These are phyloP conservation scores for Kwoniella sp. DNA, from an alignment of 768 basidiomycete genomes.

Conservation along the genomic window DNA sequence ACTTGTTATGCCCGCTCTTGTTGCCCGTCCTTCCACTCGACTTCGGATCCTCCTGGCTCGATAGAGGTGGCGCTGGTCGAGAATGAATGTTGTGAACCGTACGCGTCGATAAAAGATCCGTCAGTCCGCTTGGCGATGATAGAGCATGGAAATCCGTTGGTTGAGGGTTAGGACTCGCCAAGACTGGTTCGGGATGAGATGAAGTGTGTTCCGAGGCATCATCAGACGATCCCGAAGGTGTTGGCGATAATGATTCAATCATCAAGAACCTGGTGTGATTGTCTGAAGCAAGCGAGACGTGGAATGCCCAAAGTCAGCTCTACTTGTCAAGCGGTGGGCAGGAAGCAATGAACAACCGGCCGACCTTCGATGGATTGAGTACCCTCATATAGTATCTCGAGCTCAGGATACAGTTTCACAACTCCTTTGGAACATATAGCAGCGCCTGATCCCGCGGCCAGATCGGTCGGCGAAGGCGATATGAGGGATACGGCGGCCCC, in stretches of 20 bases:
- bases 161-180: not conserved
- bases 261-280: constrained; percentile 54
- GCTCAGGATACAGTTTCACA: constrained; percentile 19
- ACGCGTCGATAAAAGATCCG: not conserved
- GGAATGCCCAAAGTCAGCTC: not conserved
- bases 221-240: no score
- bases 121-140: constrained; percentile 1
- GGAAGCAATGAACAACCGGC: constrained; percentile 11
- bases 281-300: constrained; percentile 27
- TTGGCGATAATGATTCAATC: constrained; percentile 7
- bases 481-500: constrained; percentile 45
- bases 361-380: constrained; percentile 46
- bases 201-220: not conserved
- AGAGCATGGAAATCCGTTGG: constrained; percentile 17
- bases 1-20: not conserved
- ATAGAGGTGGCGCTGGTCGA: constrained; percentile 1
- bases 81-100: constrained; percentile 7
- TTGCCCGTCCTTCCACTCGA: not conserved
- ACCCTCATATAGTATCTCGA: constrained; percentile 40
- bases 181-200: not conserved
- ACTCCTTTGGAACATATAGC: constrained; percentile 50
- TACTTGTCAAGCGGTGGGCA: no score
- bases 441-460: constrained; percentile 31
- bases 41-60: not conserved
- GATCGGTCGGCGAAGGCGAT: not conserved